Evolutionary conservation across 768 basidiomycete species (phyloP).

Genomic region (Mrakia gelida): DNA sequence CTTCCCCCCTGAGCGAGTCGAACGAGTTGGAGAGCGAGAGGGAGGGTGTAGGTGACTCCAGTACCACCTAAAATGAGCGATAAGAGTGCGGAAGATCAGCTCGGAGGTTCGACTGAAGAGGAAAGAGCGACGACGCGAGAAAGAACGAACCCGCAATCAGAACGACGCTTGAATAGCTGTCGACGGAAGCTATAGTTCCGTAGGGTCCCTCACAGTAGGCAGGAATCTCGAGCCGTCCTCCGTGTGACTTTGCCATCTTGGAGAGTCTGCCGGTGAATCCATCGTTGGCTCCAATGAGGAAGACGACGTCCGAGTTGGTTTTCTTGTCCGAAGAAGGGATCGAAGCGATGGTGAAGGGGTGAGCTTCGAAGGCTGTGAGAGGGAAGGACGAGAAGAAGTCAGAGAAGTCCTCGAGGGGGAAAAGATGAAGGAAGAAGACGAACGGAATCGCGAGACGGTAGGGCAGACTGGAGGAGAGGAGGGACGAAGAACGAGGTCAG

Average conservation of each 20-base stretch:
- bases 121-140: no score
- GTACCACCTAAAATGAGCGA: conserved; percentile 21
- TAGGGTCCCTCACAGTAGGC: conserved; percentile 27
- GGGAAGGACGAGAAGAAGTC: not conserved
- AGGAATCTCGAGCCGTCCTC: conserved; percentile 8
- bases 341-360: conserved; percentile 24
- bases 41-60: conserved; percentile 22
- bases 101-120: no score
- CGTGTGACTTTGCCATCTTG: not conserved
- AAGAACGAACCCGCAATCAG: conserved; percentile 15
- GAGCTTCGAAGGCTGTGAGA: conserved; percentile 14
- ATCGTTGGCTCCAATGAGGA: conserved; percentile 58
- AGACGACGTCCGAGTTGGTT: conserved; percentile 48
- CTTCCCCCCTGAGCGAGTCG: not conserved
- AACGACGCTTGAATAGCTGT: conserved; percentile 16
- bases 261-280: conserved; percentile 49
- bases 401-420: not conserved
- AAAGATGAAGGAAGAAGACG: not conserved
- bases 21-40: conserved; percentile 9
- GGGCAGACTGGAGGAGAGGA: conserved; percentile 34
- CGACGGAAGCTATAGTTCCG: not conserved
- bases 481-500: not conserved
- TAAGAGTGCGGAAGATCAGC: no score
- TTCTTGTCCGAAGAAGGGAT: conserved; percentile 34
- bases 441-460: conserved; percentile 37